These are phyloP conservation scores for Penicillium herquei DNA, from an alignment of 495 filamentous ascomycete genomes.

Conservation along the genomic window DNA sequence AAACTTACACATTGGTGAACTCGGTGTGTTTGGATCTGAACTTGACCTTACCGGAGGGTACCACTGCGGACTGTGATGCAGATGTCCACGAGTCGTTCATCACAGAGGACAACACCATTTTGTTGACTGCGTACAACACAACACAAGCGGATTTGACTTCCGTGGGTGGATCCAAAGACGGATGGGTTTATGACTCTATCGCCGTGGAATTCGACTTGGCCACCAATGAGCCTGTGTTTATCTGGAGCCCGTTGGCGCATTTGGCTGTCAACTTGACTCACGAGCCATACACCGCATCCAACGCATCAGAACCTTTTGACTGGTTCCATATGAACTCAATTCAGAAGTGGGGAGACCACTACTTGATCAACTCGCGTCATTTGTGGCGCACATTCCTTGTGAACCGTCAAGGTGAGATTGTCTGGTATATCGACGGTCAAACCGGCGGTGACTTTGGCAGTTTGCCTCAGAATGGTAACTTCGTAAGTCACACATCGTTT, in stretches of 20 bases:
- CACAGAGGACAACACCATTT: constrained; percentile 42
- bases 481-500: background rate
- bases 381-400: constrained; percentile 27
- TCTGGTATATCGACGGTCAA: constrained; percentile 31
- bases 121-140: constrained; percentile 45
- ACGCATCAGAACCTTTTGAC: constrained; percentile 27
- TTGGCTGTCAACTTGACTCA: constrained; percentile 7
- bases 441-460: constrained; percentile 33
- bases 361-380: constrained; percentile 33
- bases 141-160: constrained; percentile 36
- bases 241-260: constrained; percentile 25
- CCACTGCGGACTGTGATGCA: constrained; percentile 5
- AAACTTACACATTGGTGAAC: constrained; percentile 37
- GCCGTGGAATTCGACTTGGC: constrained; percentile 43
- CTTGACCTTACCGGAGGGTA: constrained; percentile 4
- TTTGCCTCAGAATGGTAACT: constrained; percentile 15
- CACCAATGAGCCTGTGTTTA: constrained; percentile 30
- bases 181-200: constrained; percentile 44
- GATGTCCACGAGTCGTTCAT: constrained; percentile 39
- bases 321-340: constrained; percentile 43
- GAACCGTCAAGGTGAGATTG: constrained; percentile 19
- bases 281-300: constrained; percentile 2
- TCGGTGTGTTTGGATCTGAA: constrained; percentile 19
- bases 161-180: constrained; percentile 29
- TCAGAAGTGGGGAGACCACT: constrained; percentile 24